These are phyloP conservation scores for Scheffersomyces lignicola DNA, from an alignment of 1,139 yeast genomes.

Conservation along the genomic window DNA sequence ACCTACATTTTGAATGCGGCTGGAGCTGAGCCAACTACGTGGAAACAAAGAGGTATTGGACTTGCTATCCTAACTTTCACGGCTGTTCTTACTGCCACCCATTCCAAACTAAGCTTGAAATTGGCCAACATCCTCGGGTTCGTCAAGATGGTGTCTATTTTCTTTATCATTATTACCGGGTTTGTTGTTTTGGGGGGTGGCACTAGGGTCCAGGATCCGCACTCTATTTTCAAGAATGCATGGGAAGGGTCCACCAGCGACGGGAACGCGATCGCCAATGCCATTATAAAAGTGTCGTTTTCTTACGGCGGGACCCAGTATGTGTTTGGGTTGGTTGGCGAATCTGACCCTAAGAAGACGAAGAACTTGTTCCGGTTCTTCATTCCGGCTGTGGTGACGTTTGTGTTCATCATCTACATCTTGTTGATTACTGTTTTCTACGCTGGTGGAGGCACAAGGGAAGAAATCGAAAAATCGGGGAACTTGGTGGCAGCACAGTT, in stretches of 20 bases:
- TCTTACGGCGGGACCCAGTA: conserved; percentile 42
- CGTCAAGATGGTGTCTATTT: conserved; percentile 35
- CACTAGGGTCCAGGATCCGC: conserved; percentile 27
- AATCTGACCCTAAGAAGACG: conserved; percentile 28
- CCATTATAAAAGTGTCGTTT: conserved; percentile 44
- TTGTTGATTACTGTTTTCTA: conserved; percentile 37
- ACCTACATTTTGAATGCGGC: conserved; percentile 40
- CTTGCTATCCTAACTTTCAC: conserved; percentile 33
- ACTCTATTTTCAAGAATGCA: conserved; percentile 31
- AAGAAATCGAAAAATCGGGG: conserved; percentile 31
- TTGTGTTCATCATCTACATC: conserved; percentile 35
- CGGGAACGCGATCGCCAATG: conserved; percentile 42
- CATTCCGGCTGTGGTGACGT: conserved; percentile 34
- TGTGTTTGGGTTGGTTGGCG: conserved; percentile 43
- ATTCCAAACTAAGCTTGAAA: conserved; percentile 32
- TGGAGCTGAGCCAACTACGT: conserved; percentile 28
- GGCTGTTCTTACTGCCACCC: conserved; percentile 23
- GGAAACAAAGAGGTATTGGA: conserved; percentile 45
- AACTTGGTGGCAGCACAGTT: conserved; percentile 32
- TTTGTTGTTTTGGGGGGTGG: conserved; percentile 41
- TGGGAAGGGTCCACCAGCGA: conserved; percentile 42
- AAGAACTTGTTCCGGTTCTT: conserved; percentile 29
- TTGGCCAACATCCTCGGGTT: conserved; percentile 38
- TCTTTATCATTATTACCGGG: conserved; percentile 37
- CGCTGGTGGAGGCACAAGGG: conserved; percentile 31